These are phyloP conservation scores for Ramularia collo-cygni DNA, from an alignment of 2,329 filamentous ascomycete species.

Conservation along the genomic window DNA sequence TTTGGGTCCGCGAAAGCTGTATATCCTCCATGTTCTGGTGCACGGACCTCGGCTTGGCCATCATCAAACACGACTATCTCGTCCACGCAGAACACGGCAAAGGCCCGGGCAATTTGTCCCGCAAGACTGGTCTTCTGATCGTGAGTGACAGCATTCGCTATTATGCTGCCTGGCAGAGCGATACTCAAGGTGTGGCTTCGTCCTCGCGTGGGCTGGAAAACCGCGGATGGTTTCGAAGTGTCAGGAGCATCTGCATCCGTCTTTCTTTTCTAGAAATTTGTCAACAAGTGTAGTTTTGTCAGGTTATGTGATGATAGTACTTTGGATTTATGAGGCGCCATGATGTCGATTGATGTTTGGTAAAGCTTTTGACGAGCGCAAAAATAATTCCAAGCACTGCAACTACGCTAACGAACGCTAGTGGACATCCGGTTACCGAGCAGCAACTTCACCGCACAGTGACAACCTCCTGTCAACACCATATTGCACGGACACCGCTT, in stretches of 20 bases:
- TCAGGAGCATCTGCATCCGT: conserved; percentile 32
- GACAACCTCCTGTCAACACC: no score
- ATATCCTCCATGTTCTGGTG: conserved; percentile 40
- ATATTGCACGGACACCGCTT: no score
- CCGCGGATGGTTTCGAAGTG: conserved; percentile 61
- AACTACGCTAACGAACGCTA: no score
- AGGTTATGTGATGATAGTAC: no score
- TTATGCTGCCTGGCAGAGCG: conserved; percentile 70
- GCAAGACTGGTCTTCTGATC: conserved; percentile 69
- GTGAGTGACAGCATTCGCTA: conserved; percentile 63
- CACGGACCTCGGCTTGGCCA: conserved; percentile 35
- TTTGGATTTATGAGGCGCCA: no score
- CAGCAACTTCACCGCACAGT: no score
- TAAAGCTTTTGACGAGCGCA: no score
- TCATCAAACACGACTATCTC: conserved; percentile 81
- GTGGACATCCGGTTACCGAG: no score
- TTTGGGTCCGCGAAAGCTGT: conserved; percentile 69
- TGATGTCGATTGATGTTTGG: no score
- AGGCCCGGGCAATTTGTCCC: conserved; percentile 70
- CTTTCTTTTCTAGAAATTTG: conserved; percentile 14
- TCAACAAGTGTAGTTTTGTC: no score
- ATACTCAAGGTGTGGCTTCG: conserved; percentile 69
- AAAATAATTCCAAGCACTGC: not conserved
- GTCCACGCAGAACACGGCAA: conserved; percentile 77
- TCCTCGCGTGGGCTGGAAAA: conserved; percentile 59